These are phyloP conservation scores for Ustulina deusta DNA, from an alignment of 2,329 filamentous ascomycete genomes.

Conservation along the genomic window DNA sequence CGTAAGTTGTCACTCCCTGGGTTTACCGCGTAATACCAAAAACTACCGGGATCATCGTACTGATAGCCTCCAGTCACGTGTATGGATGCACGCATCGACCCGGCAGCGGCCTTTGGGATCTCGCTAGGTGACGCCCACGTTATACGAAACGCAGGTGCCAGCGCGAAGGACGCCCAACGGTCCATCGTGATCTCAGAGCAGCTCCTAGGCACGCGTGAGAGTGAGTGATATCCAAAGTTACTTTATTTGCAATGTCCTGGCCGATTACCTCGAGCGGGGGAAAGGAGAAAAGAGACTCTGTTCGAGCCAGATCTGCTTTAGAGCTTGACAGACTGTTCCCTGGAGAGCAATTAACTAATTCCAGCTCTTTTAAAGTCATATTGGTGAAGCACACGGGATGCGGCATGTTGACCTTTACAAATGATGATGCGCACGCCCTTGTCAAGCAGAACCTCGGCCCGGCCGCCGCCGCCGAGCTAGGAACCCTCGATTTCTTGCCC, in stretches of 20 bases:
- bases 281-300: not conserved
- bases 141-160: slow-evolving; percentile 79
- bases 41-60: not conserved
- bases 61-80: slow-evolving; percentile 69
- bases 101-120: slow-evolving; percentile 76
- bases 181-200: slow-evolving; percentile 84
- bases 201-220: slow-evolving; percentile 79
- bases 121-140: slow-evolving; percentile 81
- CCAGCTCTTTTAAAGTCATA: slow-evolving; percentile 58
- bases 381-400: slow-evolving; percentile 81
- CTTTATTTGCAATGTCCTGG: not conserved
- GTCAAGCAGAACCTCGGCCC: slow-evolving; percentile 71
- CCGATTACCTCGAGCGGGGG: not conserved
- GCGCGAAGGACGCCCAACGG: slow-evolving; percentile 75
- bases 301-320: no score
- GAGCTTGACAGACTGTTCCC: not conserved
- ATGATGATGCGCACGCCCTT: slow-evolving; percentile 65
- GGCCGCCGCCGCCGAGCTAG: slow-evolving; percentile 60
- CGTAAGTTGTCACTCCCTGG: slow-evolving; percentile 56
- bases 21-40: not conserved
- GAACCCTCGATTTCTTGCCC: slow-evolving; percentile 70
- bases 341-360: slow-evolving; percentile 2
- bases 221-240: slow-evolving; percentile 24
- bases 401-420: slow-evolving; percentile 77
- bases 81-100: slow-evolving; percentile 83